Evolutionary conservation across 352 stramenopile genomes (phyloP).

Genomic region (Phytopythium sindhum): DNA sequence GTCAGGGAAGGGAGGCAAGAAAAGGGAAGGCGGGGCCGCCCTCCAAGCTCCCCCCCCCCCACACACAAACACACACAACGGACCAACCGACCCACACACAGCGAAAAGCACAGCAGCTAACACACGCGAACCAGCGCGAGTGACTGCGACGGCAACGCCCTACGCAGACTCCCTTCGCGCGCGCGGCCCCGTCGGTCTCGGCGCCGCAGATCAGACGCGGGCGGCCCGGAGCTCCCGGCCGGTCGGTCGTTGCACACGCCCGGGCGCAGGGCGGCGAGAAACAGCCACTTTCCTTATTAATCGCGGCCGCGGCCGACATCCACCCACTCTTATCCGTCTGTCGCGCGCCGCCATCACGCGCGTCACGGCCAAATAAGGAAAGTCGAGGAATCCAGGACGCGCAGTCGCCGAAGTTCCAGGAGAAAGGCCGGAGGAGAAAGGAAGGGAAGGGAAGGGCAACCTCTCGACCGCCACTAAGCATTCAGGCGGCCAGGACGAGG

Average conservation of each 20-base stretch:
- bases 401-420: neutral
- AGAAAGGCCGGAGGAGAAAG: neutral
- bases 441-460: no score
- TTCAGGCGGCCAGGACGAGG: neutral
- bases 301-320: neutral
- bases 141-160: neutral
- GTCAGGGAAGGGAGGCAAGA: neutral
- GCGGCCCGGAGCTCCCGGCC: no score
- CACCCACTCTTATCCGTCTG: conserved; percentile 1
- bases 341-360: neutral
- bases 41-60: no score
- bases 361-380: neutral
- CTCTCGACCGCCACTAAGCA: neutral
- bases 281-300: neutral
- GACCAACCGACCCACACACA: no score
- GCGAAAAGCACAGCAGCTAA: neutral
- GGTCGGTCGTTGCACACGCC: neutral
- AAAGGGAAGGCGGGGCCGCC: neutral
- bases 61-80: no score
- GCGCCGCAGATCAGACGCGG: neutral
- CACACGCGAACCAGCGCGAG: neutral
- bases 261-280: neutral
- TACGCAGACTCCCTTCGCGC: neutral
- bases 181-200: neutral
- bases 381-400: conserved; percentile 2